A percentile compares a stretch with the other conserved stretches of the same genome.
Conservation (phyloP, 2,329 filamentous ascomycete genomes). For the Leptodontidium sp. region DNA sequence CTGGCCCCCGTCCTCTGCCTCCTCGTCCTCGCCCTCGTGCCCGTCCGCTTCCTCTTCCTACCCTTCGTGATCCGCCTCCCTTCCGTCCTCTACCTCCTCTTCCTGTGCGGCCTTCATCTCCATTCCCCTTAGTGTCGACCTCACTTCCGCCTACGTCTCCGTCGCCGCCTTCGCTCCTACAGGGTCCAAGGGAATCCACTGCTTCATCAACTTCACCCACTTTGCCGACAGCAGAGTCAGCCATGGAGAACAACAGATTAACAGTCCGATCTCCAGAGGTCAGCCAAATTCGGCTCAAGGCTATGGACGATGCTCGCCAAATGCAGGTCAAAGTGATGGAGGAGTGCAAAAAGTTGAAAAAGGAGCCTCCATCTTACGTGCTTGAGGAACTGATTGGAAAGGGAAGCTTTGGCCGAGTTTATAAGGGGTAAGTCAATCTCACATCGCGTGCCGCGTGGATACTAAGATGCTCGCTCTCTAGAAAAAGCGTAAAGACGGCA, state of each 20-base stretch:
- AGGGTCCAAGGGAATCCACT: no score
- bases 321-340: conserved; percentile 73
- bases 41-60: neutral
- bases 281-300: conserved; percentile 38
- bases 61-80: neutral
- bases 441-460: conserved; percentile 28
- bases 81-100: neutral
- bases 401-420: conserved; percentile 77
- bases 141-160: neutral
- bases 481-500: conserved; percentile 48
- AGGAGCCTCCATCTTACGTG: conserved; percentile 70
- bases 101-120: neutral
- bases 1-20: neutral
- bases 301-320: conserved; percentile 71
- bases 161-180: neutral
- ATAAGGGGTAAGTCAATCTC: conserved; percentile 59
- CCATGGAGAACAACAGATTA: conserved; percentile 18
- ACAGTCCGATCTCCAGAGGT: conserved; percentile 30
- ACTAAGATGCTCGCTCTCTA: conserved; percentile 32
- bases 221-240: neutral
- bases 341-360: conserved; percentile 65
- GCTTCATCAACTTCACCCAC: neutral
- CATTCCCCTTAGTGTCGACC: neutral
- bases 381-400: conserved; percentile 79
- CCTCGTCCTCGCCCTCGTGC: neutral